phyloP scores from a whole-genome alignment of 352 stramenopile species.

The Phytophthora sansomeana region DNA sequence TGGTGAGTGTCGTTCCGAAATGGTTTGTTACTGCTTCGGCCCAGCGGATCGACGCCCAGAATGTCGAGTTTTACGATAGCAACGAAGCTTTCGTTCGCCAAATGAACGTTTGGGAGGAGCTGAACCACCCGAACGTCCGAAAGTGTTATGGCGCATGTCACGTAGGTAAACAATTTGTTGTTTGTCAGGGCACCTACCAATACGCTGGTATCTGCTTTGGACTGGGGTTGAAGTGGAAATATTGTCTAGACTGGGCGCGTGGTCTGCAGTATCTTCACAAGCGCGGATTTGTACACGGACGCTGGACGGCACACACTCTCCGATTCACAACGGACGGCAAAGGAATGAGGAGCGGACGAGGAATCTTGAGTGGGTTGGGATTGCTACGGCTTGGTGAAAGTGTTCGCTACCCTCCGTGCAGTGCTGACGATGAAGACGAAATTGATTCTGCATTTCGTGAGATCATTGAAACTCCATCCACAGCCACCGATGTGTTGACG shows the following conservation, averaged over 20 bases:
- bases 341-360: background rate
- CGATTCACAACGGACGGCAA: background rate
- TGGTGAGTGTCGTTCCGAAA: slow-evolving; percentile 3
- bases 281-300: background rate
- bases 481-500: background rate
- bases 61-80: background rate
- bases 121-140: slow-evolving; percentile 4
- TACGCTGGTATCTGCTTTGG: background rate
- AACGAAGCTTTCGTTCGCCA: background rate
- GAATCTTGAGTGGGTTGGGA: background rate
- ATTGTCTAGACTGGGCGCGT: background rate
- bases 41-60: background rate
- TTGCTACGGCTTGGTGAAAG: background rate
- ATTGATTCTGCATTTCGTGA: background rate
- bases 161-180: background rate
- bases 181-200: background rate
- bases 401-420: background rate
- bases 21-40: slow-evolving; percentile 9
- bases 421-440: background rate
- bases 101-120: background rate
- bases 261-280: slow-evolving; percentile 2
- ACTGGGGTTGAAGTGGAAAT: background rate
- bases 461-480: background rate
- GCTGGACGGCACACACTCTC: background rate
- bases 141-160: slow-evolving; percentile 7